Percentiles rank a stretch among this genome's conserved stretches.
Conservation (phyloP, 768 basidiomycete species). For the Tylopilus plumbeoviolaceoides region DNA sequence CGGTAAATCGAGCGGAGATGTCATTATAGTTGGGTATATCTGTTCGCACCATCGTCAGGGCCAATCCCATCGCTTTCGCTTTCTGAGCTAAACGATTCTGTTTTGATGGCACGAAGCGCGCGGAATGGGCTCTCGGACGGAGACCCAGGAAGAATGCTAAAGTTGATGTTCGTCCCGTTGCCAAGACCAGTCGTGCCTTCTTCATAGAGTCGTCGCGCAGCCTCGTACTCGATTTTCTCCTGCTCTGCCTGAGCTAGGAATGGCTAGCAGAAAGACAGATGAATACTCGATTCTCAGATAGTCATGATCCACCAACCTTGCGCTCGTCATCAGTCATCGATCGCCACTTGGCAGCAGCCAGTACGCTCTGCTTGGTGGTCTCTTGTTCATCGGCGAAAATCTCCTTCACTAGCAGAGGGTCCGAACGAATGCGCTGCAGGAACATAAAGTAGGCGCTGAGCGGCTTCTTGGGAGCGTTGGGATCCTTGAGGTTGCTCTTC, state of each 20-base stretch:
- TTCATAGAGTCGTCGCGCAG: conserved; percentile 81
- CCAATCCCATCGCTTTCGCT: conserved; percentile 65
- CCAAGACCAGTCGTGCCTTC: conserved; percentile 68
- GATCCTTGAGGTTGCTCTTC: conserved; percentile 94
- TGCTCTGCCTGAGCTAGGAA: conserved; percentile 92
- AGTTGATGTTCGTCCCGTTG: conserved; percentile 72
- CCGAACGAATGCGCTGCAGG: conserved; percentile 82
- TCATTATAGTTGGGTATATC: conserved; percentile 34
- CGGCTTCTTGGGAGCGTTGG: conserved; percentile 95
- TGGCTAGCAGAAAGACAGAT: conserved; percentile 48
- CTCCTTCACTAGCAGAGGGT: conserved; percentile 65
- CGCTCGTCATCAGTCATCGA: conserved; percentile 91
- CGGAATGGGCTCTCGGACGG: conserved; percentile 45
- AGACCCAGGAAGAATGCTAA: conserved; percentile 72
- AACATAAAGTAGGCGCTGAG: conserved; percentile 95
- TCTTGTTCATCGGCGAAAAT: conserved; percentile 90
- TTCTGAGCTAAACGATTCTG: conserved; percentile 61
- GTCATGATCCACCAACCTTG: conserved; percentile 53
- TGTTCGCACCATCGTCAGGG: conserved; percentile 45
- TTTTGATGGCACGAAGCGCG: conserved; percentile 45
- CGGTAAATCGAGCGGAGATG: conserved; percentile 12
- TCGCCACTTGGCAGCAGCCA: conserved; percentile 91
- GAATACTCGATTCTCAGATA: conserved; percentile 6
- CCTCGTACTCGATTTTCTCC: conserved; percentile 92
- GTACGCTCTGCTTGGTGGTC: conserved; percentile 91